These are phyloP conservation scores for Epithele typhae DNA, from an alignment of 768 basidiomycete genomes.

Conservation along the genomic window DNA sequence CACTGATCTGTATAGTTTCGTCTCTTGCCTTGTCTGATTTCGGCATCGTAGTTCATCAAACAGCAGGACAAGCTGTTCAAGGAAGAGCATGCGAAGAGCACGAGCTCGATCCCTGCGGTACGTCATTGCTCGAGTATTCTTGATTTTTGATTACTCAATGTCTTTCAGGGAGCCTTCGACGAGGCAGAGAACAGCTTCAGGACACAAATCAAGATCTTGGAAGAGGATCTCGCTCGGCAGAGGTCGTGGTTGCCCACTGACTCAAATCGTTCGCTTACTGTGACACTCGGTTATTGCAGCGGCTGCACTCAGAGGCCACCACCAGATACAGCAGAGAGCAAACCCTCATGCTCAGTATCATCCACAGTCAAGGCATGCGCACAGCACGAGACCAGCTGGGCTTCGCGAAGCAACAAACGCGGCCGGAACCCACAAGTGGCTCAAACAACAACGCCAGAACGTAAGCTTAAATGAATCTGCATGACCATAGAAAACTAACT, in stretches of 20 bases:
- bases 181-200: constrained; percentile 54
- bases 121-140: constrained; percentile 14
- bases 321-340: constrained; percentile 73
- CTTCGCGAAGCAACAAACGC: constrained; percentile 37
- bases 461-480: constrained; percentile 32
- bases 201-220: constrained; percentile 27
- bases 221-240: constrained; percentile 39
- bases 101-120: constrained; percentile 41
- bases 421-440: constrained; percentile 62
- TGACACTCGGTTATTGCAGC: constrained; percentile 24
- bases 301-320: constrained; percentile 46
- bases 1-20: not conserved
- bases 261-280: not conserved
- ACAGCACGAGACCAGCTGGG: constrained; percentile 58
- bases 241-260: constrained; percentile 26
- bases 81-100: constrained; percentile 66
- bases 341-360: constrained; percentile 71
- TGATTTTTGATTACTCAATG: not conserved
- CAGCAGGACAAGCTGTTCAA: constrained; percentile 87
- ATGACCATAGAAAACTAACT: no score
- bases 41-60: constrained; percentile 72
- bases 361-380: constrained; percentile 68
- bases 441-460: constrained; percentile 60
- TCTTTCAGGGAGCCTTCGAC: constrained; percentile 51
- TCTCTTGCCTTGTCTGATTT: not conserved